Conservation (phyloP, 2,329 filamentous ascomycete genomes). For the Aspergillus caelatus region DNA sequence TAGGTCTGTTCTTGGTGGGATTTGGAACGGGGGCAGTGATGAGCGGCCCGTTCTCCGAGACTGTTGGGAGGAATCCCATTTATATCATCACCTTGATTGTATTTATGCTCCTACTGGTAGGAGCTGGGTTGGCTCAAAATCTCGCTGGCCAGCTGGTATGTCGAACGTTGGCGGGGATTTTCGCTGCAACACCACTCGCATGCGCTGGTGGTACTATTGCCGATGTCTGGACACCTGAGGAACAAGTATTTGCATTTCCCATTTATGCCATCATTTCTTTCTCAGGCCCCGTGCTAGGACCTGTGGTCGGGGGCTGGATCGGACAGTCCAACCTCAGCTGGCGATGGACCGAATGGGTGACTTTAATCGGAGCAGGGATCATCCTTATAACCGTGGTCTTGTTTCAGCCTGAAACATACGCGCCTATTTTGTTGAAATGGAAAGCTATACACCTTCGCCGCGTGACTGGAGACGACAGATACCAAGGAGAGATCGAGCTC, state of each 20-base stretch:
- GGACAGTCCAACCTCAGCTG: constrained; percentile 12
- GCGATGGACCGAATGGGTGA: constrained; percentile 51
- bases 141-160: constrained; percentile 52
- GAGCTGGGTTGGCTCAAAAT: constrained; percentile 49
- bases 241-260: constrained; percentile 53
- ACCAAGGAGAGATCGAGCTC: constrained; percentile 44
- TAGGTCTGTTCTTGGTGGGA: constrained; percentile 42
- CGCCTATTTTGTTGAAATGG: constrained; percentile 47
- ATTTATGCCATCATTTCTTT: constrained; percentile 52
- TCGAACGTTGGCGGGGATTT: constrained; percentile 53
- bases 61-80: constrained; percentile 51
- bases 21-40: constrained; percentile 53
- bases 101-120: constrained; percentile 54
- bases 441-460: constrained; percentile 43
- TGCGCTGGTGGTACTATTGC: constrained; percentile 48
- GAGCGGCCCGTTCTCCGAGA: constrained; percentile 53
- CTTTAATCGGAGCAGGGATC: constrained; percentile 39
- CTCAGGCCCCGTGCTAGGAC: constrained; percentile 28
- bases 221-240: constrained; percentile 50
- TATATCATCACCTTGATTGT: constrained; percentile 51
- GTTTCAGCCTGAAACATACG: constrained; percentile 54
- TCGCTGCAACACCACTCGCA: constrained; percentile 47
- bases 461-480: constrained; percentile 48
- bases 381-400: constrained; percentile 41
- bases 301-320: constrained; percentile 19